Percentiles rank a stretch among this genome's conserved stretches.
phyloP scores from a whole-genome alignment of 202 grass and related monocot genomes.

The Alloteropsis angusta region DNA sequence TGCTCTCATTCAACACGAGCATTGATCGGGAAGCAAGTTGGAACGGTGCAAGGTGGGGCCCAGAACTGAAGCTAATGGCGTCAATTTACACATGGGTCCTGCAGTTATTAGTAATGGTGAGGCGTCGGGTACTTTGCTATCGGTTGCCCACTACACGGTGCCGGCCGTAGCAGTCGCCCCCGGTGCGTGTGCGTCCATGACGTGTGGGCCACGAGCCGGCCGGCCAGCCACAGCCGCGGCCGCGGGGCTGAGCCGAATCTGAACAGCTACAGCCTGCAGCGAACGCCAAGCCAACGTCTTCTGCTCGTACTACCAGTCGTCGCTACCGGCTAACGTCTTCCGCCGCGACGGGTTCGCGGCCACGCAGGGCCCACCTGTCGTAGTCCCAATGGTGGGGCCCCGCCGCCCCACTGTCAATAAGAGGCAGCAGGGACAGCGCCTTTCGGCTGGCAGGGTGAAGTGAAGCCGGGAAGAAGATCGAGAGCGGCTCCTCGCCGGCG shows the following conservation, averaged over 20 bases:
- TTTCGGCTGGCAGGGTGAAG: not conserved
- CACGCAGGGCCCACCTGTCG: constrained; percentile 9
- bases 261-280: not conserved
- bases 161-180: not conserved
- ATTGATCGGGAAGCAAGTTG: constrained; percentile 15
- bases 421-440: constrained; percentile 8
- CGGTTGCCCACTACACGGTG: not conserved
- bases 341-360: constrained; percentile 1
- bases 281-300: constrained; percentile 12
- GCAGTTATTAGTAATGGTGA: not conserved
- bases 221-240: not conserved
- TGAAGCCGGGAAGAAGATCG: not conserved
- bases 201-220: constrained; percentile 24
- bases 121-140: not conserved
- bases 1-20: constrained; percentile 6
- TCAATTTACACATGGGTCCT: not conserved
- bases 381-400: not conserved
- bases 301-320: not conserved
- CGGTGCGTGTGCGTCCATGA: not conserved
- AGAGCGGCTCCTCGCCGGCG: not conserved
- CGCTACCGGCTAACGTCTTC: not conserved
- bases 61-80: not conserved
- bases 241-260: too few relatives aligned
- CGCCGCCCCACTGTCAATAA: not conserved
- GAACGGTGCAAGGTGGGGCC: not conserved